A percentile compares a stretch with the other conserved stretches of the same genome.
Conservation (phyloP, 352 stramenopile species). For the Pythium brassicae region DNA sequence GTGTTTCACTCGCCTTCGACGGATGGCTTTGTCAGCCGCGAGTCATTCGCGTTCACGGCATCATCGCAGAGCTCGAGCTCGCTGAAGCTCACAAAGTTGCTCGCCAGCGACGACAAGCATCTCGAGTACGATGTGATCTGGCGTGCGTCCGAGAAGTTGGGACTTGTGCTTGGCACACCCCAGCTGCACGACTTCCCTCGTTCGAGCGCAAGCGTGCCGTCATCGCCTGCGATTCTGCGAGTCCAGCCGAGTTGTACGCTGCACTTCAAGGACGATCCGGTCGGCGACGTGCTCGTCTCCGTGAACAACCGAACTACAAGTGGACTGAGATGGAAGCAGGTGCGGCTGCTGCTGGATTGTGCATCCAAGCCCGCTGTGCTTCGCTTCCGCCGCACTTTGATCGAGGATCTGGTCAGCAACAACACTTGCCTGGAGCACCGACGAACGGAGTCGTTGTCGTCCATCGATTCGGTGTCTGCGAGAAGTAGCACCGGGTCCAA, state of each 20-base stretch:
- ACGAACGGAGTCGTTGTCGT: conserved; percentile 7
- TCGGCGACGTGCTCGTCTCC: conserved; percentile 32
- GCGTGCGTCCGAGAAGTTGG: conserved; percentile 8
- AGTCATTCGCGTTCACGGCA: conserved; percentile 8
- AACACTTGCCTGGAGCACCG: conserved; percentile 4
- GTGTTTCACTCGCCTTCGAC: conserved; percentile 31
- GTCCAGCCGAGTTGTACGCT: conserved; percentile 23
- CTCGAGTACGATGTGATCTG: conserved; percentile 16
- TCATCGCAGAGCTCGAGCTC: conserved; percentile 4
- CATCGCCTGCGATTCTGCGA: conserved; percentile 6
- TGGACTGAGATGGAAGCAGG: conserved; percentile 17
- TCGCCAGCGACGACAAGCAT: not conserved
- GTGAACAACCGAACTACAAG: conserved; percentile 30
- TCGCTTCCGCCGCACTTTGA: conserved; percentile 20
- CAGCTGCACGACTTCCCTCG: not conserved
- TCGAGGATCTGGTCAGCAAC: not conserved
- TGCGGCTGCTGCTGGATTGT: conserved; percentile 27
- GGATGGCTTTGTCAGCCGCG: conserved; percentile 13
- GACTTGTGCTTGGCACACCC: conserved; percentile 9
- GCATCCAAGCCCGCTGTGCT: conserved; percentile 33
- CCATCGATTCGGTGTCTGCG: not conserved
- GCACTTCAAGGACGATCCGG: conserved; percentile 22
- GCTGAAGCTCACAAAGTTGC: not conserved
- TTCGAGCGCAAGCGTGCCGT: not conserved
- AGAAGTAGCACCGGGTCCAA: not conserved